These are phyloP conservation scores for Alternaria burnsii DNA, from an alignment of 2,329 filamentous ascomycete species.

Conservation along the genomic window DNA sequence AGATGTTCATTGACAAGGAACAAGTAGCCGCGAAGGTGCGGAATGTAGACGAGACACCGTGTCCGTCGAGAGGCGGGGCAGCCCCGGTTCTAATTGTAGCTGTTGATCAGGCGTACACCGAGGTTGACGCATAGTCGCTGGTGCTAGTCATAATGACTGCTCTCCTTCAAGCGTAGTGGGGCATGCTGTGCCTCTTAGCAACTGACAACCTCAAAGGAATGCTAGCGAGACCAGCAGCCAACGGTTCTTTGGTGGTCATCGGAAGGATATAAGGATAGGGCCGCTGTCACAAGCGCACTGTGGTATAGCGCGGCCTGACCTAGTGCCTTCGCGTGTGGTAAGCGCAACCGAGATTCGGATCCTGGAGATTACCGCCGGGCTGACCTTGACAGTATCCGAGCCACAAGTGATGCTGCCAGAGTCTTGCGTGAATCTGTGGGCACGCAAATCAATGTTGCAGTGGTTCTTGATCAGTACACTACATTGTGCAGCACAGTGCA, in stretches of 20 bases:
- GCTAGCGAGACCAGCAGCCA: slow-evolving; percentile 1
- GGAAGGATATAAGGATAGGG: slow-evolving; percentile 10
- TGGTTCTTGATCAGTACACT: not conserved
- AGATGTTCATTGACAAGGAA: not conserved
- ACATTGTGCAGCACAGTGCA: not conserved
- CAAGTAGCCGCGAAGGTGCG: slow-evolving; percentile 2
- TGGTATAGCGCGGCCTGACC: slow-evolving; percentile 6
- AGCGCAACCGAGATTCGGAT: slow-evolving; percentile 18
- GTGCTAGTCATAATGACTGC: not conserved
- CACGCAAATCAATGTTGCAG: not conserved
- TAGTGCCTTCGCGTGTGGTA: slow-evolving; percentile 17
- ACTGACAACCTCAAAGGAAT: not conserved
- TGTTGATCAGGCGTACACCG: slow-evolving; percentile 5
- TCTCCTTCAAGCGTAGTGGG: slow-evolving; percentile 3
- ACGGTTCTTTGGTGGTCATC: slow-evolving; percentile 4
- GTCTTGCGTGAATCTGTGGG: not conserved
- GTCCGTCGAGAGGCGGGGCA: slow-evolving; percentile 9
- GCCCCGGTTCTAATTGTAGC: slow-evolving; percentile 5
- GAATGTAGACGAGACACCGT: slow-evolving; percentile 6
- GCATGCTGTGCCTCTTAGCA: slow-evolving; percentile 8
- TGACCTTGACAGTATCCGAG: slow-evolving; percentile 1
- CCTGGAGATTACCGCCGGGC: slow-evolving; percentile 16
- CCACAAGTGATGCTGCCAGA: not conserved
- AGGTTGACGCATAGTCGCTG: slow-evolving; percentile 1
- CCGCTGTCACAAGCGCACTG: slow-evolving; percentile 18